Evolutionary conservation across 495 filamentous ascomycete species (phyloP), one percentile per base, ranked within the genome.

Genomic region (Aspergillus ostianus): DNA sequence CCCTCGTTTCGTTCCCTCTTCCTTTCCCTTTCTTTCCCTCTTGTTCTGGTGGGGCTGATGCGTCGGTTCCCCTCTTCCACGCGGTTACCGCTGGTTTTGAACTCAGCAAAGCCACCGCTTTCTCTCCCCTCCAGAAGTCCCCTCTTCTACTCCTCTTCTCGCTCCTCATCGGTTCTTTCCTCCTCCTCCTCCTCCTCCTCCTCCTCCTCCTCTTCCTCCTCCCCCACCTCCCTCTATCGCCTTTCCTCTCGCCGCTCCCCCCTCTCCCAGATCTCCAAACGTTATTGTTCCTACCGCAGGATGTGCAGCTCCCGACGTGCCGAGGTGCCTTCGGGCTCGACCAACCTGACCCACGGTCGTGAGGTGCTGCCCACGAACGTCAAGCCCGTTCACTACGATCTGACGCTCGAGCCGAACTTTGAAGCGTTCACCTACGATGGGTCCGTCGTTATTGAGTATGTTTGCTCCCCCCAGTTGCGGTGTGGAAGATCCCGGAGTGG

Each of bases 341-440:
- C 78, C 65, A 77, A 84, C 70, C 70, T 85, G 53, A 62, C 71
- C 51, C 73, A 80, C 56, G 82, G 83, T 53, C 81, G 85, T 63
- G 82, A 87, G 75, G 83, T 88, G 59, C 72, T 89, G 51, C 86
- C 86, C 47, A 85, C 83, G 67, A 88, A 88, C 56, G 85, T 88
- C 57, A 87, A 85, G 73, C 85, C 86, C 2, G 59, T 81, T 21
- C 86, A 89, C 66, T 88, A 89, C 69, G 76, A 87, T 63, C 67
- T 89, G 63, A 84, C 82, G n/a, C 75, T 89, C 32, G 86, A 88
- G 71, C 86, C 86, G 17, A 77, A 88, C 70, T 82, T 88, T 57
- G 80, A 84, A 58, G 84, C 75, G 13, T 87, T 85, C 73, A 83
- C 74, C 48, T 89, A 87, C 61, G 77, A 85, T 49, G 86, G 86